Conservation (phyloP, 129 eudicot genomes). For the Calendula officinalis region DNA sequence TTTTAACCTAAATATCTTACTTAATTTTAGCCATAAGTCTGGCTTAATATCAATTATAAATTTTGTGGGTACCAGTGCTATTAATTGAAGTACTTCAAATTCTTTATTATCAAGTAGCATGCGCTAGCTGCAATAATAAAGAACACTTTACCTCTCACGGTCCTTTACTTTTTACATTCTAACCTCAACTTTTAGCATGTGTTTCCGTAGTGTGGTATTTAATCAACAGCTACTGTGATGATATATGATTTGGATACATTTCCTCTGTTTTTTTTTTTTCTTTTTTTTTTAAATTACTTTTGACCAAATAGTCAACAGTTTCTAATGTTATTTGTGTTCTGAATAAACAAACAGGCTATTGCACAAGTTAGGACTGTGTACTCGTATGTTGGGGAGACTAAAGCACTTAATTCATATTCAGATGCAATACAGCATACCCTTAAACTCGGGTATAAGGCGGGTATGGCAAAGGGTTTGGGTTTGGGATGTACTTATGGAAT, state of each 20-base stretch:
- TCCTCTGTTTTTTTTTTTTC: background rate
- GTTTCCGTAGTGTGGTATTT: constrained; percentile 29
- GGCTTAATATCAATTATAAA: background rate
- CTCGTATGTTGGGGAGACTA: constrained; percentile 93
- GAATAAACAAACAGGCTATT: constrained; percentile 90
- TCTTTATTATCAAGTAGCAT: constrained; percentile 36
- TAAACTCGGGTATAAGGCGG: constrained; percentile 96
- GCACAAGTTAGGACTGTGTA: constrained; percentile 99
- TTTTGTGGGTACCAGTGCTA: constrained; percentile 14
- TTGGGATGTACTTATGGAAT: constrained; percentile 97
- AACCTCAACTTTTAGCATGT: constrained; percentile 26
- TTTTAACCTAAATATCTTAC: background rate
- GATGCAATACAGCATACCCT: constrained; percentile 91
- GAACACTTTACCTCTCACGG: constrained; percentile 20
- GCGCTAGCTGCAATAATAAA: constrained; percentile 33
- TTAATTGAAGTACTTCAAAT: constrained; percentile 2
- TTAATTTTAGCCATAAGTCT: background rate
- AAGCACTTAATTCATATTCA: constrained; percentile 86
- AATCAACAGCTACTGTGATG: constrained; percentile 9
- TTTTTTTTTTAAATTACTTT: background rate
- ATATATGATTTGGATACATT: constrained; percentile 3
- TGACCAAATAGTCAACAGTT: background rate
- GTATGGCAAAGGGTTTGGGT: constrained; percentile 99
- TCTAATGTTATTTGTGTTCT: background rate
- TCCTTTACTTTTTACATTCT: constrained; percentile 5